Percentiles rank a stretch among this genome's conserved stretches.
These are phyloP conservation scores for Stephania japonica DNA, from an alignment of 164 flowering plant species.

Conservation along the genomic window DNA sequence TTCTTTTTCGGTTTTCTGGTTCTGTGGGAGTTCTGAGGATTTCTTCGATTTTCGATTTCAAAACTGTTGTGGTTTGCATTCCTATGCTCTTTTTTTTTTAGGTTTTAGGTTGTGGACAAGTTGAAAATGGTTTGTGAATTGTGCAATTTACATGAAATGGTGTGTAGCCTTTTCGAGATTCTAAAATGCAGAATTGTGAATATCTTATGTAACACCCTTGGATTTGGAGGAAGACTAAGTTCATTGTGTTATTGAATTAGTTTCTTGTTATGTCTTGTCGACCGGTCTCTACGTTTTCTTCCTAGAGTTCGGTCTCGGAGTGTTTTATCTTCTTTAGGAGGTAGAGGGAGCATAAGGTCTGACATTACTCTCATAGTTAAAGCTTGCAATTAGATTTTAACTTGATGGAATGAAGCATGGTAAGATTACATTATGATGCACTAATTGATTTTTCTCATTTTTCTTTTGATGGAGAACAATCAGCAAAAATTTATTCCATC, in stretches of 20 bases:
- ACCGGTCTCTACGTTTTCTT: not conserved
- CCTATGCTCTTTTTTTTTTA: too few species aligned
- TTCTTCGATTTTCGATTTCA: too few species aligned
- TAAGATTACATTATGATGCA: not conserved
- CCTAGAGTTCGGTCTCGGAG: not conserved
- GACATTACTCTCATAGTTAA: not conserved
- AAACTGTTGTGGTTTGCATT: too few species aligned
- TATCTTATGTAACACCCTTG: too few species aligned
- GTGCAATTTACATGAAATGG: not conserved
- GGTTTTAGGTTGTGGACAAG: not conserved
- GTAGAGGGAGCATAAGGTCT: not conserved
- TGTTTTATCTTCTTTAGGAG: not conserved
- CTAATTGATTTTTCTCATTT: not conserved
- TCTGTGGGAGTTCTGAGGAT: not conserved
- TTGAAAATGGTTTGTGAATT: not conserved
- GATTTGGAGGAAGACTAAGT: too few species aligned
- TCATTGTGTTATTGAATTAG: too few species aligned
- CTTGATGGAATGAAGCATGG: not conserved
- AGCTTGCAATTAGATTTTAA: not conserved
- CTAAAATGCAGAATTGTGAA: not conserved
- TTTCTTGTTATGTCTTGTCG: not conserved
- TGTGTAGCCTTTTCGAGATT: not conserved
- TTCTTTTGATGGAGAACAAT: too few species aligned
- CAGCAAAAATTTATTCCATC: too few species aligned
- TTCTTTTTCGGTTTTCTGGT: not conserved